A percentile compares a stretch with the other conserved stretches of the same genome.
Conservation (phyloP, 73 alveolate species). For the Blepharisma japonicum region DNA sequence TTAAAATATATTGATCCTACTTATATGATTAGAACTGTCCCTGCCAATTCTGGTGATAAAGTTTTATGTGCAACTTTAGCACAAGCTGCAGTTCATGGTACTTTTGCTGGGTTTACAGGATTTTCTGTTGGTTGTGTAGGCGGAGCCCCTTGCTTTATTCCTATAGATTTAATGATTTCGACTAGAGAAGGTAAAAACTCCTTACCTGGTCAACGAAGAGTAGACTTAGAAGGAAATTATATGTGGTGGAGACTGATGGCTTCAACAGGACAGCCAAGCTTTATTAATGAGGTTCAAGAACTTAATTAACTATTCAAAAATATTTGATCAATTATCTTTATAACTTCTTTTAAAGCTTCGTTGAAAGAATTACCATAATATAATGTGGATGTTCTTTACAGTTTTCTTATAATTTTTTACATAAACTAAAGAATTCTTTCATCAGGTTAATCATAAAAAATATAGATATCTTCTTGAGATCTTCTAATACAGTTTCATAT, state of each 20-base stretch:
- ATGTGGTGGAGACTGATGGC: slow-evolving; percentile 79
- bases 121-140: slow-evolving; percentile 83
- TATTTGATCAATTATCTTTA: no score
- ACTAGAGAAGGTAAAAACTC: slow-evolving; percentile 49
- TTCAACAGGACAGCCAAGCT: slow-evolving; percentile 87
- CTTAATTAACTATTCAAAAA: no score
- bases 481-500: no score
- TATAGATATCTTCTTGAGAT: no score
- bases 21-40: slow-evolving; percentile 95
- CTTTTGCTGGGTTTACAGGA: slow-evolving; percentile 88
- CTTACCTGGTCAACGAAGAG: slow-evolving; percentile 43
- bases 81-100: slow-evolving; percentile 73
- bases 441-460: no score
- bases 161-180: slow-evolving; percentile 65
- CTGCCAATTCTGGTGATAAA: slow-evolving; percentile 96
- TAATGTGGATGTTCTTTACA: no score
- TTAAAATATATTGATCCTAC: slow-evolving; percentile 97
- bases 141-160: slow-evolving; percentile 65
- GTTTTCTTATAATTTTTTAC: no score
- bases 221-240: slow-evolving; percentile 54
- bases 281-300: slow-evolving; percentile 2
- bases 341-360: no score
- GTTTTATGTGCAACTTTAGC: slow-evolving; percentile 89
- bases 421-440: no score
- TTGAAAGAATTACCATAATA: no score